Evolutionary conservation across 306 rosid species (phyloP), one percentile per base, ranked within the genome.

Genomic region (Sicyos edulis): DNA sequence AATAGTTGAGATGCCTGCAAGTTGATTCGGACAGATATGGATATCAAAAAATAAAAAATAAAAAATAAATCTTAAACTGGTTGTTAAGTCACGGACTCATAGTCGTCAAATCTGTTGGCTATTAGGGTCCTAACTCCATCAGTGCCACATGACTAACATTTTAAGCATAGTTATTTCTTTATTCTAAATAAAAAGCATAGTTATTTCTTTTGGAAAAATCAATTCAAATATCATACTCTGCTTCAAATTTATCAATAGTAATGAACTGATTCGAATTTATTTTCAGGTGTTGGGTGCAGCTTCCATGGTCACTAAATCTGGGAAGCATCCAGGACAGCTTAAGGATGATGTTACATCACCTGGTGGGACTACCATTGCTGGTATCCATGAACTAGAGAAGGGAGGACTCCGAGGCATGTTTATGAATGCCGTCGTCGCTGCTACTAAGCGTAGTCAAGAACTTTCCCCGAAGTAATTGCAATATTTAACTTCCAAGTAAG

Each of bases 341-440:
- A 92, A 92, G 79, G 97, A 90, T 50, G 93, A 93, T 11, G 97
- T 86, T 22, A 77, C 95, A 52, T 93, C 99, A 53, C 91, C 96
- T 2, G 96, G 92, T 9, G 97, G 95, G 80, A 93, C 95, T 24
- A 93, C 99, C 21, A 91, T 93, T 72, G 56, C 95, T 7, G 96
- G 99, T 16, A 55, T 91, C 80, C 97, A 93, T 65, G 97, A 88
- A 76, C 79, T 93, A 80, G 97, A 93, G 78, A 91, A 83, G 66
- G 99, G 89, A 13, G 95, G 97, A 24, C 86, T 95, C 74, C 99
- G 97, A n/a, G 97, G 97, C 73, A 78, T 68, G 62, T 84, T 91
- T 37, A 93, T 91, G 96, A 90, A 92, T 68, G 98, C 96, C 9
- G 96, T 92, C 16, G 86, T 87, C 71, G 91, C 96, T 42, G 88